A percentile compares a stretch with the other conserved stretches of the same genome.
phyloP scores from a whole-genome alignment of 176 grass and related monocot genomes.

The Miscanthus lutarioriparius region DNA sequence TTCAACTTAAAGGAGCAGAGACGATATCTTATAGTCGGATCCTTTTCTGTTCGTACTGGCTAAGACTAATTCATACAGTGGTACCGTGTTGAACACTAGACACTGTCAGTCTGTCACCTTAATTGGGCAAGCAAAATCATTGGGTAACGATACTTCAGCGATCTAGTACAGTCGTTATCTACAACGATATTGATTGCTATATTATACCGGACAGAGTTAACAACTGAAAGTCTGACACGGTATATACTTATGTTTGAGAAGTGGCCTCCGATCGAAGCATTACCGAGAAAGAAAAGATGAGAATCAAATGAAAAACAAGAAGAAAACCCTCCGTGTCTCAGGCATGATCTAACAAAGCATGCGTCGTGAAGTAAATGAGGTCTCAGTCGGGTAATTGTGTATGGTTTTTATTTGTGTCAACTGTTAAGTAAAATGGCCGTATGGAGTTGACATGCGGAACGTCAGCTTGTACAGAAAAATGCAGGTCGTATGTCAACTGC shows the following conservation, averaged over 20 bases:
- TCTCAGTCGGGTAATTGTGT: background rate
- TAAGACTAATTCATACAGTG: slow-evolving; percentile 10
- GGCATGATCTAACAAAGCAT: background rate
- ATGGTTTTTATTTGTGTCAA: background rate
- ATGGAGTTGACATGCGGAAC: too few relatives aligned
- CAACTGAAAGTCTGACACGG: background rate
- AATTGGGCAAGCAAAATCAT: background rate
- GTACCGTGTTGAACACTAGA: background rate
- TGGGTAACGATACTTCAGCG: background rate
- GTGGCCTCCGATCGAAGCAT: background rate
- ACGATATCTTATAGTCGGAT: background rate
- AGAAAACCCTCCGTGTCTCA: background rate
- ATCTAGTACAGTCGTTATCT: slow-evolving; percentile 2
- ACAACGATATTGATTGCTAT: background rate
- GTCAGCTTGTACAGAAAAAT: too few relatives aligned
- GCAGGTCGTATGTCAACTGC: too few relatives aligned
- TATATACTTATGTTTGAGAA: background rate
- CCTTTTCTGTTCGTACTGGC: slow-evolving; percentile 21
- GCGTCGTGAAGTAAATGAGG: background rate
- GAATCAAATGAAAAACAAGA: background rate
- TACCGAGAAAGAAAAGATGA: background rate
- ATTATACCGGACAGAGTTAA: background rate
- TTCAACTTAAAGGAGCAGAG: slow-evolving; percentile 27
- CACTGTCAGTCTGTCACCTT: slow-evolving; percentile 11
- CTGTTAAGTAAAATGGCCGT: too few relatives aligned